Conservation (phyloP, 306 rosid species). For the Pyrus pyrifolia region DNA sequence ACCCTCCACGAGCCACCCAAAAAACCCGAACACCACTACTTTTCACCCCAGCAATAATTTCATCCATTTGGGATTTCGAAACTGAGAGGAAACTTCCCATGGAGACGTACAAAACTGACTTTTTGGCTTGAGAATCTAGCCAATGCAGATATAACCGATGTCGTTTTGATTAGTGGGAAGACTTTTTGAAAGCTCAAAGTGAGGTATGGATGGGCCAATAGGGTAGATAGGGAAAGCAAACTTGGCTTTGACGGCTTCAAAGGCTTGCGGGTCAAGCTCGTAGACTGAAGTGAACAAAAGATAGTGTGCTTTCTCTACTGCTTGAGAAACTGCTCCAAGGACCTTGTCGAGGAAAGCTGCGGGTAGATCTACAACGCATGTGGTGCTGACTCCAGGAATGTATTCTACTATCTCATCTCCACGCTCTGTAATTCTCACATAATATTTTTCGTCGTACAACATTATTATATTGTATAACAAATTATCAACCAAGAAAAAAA, state of each 20-base stretch:
- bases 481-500: too few species aligned
- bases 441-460: too few species aligned
- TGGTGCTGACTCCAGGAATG: conserved; percentile 37
- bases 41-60: conserved; percentile 20
- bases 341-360: neutral
- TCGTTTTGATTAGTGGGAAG: too few species aligned
- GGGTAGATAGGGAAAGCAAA: conserved; percentile 24
- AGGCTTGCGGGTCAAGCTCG: conserved; percentile 35
- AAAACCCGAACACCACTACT: conserved; percentile 22
- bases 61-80: conserved; percentile 31
- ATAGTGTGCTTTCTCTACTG: conserved; percentile 26
- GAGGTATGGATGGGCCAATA: conserved; percentile 20
- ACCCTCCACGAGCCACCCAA: conserved; percentile 21
- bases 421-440: neutral
- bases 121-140: conserved; percentile 33
- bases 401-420: conserved; percentile 34
- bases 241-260: conserved; percentile 21
- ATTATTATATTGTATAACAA: too few species aligned
- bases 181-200: too few species aligned
- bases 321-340: conserved; percentile 4
- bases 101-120: conserved; percentile 39
- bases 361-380: conserved; percentile 31
- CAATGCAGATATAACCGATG: conserved; percentile 24
- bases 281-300: conserved; percentile 31
- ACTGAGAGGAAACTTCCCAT: conserved; percentile 34